Percentiles rank a stretch among this genome's conserved stretches.
phyloP scores from a whole-genome alignment of 208 protist genomes.

The Wallacemonas sp. region DNA sequence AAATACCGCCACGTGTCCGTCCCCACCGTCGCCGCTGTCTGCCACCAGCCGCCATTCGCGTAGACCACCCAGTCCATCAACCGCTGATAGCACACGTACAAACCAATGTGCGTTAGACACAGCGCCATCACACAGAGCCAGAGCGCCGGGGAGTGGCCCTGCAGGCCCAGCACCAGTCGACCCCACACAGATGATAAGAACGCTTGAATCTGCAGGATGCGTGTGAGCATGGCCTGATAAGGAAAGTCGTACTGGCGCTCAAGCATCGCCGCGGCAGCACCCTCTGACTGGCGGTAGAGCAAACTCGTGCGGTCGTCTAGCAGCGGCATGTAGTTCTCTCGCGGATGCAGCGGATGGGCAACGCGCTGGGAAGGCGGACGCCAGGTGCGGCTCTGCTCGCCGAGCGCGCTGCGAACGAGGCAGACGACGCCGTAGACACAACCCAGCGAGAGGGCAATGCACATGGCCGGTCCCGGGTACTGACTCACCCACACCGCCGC shows the following conservation, averaged over 20 bases:
- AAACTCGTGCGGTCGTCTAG: constrained; percentile 26
- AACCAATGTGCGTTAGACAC: constrained; percentile 13
- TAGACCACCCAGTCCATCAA: constrained; percentile 3
- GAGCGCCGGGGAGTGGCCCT: constrained; percentile 48
- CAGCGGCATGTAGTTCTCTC: constrained; percentile 14
- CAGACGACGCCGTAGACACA: not conserved
- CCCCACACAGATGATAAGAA: constrained; percentile 32
- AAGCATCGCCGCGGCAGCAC: constrained; percentile 28
- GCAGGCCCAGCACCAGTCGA: constrained; percentile 34
- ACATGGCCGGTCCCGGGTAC: constrained; percentile 2
- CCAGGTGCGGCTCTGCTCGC: not conserved
- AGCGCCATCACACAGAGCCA: constrained; percentile 26
- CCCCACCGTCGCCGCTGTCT: not conserved
- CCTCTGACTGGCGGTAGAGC: constrained; percentile 42
- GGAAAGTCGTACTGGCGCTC: constrained; percentile 43
- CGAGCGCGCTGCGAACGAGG: constrained; percentile 5
- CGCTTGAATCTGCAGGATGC: constrained; percentile 45
- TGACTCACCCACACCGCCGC: not conserved
- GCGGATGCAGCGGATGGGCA: not conserved
- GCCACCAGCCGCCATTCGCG: constrained; percentile 4
- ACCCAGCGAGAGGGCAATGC: not conserved
- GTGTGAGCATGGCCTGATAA: constrained; percentile 37
- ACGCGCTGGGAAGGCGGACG: constrained; percentile 3
- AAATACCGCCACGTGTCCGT: not conserved
- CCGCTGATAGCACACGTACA: constrained; percentile 15